These are phyloP conservation scores for Hanseniaspora thailandica DNA, from an alignment of 805 yeast species.

Conservation along the genomic window DNA sequence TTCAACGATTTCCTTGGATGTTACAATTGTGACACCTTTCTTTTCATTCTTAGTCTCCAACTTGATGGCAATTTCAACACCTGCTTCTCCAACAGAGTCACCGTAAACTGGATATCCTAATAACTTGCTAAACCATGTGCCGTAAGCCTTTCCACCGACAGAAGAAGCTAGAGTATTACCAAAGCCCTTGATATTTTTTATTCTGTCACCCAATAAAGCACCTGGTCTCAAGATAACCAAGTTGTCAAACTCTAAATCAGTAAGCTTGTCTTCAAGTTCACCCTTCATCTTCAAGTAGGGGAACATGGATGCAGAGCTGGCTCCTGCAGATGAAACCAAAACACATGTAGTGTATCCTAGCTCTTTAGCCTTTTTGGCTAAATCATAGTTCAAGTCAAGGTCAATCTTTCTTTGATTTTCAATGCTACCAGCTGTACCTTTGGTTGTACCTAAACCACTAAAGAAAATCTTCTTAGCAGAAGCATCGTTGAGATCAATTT, in stretches of 20 bases:
- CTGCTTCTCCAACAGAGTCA: slow-evolving; percentile 54
- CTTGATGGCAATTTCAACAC: slow-evolving; percentile 33
- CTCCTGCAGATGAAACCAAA: slow-evolving; percentile 56
- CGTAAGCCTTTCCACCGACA: slow-evolving; percentile 28
- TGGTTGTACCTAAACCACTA: slow-evolving; percentile 67
- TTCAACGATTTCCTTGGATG: slow-evolving; percentile 1
- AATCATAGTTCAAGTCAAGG: slow-evolving; percentile 53
- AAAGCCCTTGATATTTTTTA: slow-evolving; percentile 30
- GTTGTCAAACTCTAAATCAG: slow-evolving; percentile 51
- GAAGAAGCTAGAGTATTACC: slow-evolving; percentile 27
- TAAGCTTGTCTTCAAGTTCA: slow-evolving; percentile 56
- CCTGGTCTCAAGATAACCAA: slow-evolving; percentile 76
- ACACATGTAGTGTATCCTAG: slow-evolving; percentile 59
- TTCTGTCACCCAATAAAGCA: slow-evolving; percentile 52
- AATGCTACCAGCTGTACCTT: slow-evolving; percentile 58
- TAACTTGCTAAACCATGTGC: slow-evolving; percentile 27
- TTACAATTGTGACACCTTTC: neutral
- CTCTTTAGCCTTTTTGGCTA: slow-evolving; percentile 63
- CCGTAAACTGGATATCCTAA: slow-evolving; percentile 44
- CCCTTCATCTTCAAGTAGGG: slow-evolving; percentile 64
- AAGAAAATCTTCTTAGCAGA: slow-evolving; percentile 36
- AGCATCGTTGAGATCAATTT: slow-evolving; percentile 20
- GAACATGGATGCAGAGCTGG: slow-evolving; percentile 44
- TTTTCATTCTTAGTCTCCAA: neutral
- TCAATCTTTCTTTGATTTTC: slow-evolving; percentile 62